Evolutionary conservation across 768 basidiomycete species (phyloP).

Genomic region (Rhizopogon sp.): DNA sequence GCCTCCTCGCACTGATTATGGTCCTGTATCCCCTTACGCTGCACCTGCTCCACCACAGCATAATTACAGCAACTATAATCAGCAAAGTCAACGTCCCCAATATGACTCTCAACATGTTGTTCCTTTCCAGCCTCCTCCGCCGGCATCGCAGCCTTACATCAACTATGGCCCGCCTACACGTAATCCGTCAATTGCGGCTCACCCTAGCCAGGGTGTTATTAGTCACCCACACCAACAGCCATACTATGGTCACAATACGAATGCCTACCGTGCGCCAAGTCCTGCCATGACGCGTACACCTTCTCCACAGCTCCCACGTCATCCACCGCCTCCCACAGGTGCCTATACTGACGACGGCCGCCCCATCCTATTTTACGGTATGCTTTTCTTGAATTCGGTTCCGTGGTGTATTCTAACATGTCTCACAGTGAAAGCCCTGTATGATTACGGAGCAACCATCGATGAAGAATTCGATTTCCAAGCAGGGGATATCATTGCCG

Average conservation of each 20-base stretch:
- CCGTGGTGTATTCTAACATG: conserved; percentile 2
- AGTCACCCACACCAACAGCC: conserved; percentile 30
- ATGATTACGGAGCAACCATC: conserved; percentile 79
- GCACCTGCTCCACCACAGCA: conserved; percentile 3
- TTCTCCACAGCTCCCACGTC: conserved; percentile 42
- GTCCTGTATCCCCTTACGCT: conserved; percentile 10
- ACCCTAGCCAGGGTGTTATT: conserved; percentile 10
- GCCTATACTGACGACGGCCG: conserved; percentile 80
- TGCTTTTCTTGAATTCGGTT: conserved; percentile 25
- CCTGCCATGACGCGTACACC: conserved; percentile 42
- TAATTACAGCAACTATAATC: conserved; percentile 10
- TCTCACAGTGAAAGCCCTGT: conserved; percentile 77
- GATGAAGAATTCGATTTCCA: conserved; percentile 98
- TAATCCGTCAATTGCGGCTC: conserved; percentile 5
- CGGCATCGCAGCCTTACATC: conserved; percentile 6
- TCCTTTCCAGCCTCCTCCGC: conserved; percentile 13
- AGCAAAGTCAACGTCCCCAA: conserved; percentile 12
- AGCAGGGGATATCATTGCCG: conserved; percentile 90
- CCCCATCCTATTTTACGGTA: conserved; percentile 85
- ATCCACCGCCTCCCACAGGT: conserved; percentile 51
- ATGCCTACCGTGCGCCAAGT: conserved; percentile 38
- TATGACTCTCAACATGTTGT: conserved; percentile 16
- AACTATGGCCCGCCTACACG: conserved; percentile 3
- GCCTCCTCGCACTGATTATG: conserved; percentile 18
- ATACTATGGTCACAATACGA: conserved; percentile 8